Conservation (phyloP, 257 asterid genomes). For the Forsythia suspensa region DNA sequence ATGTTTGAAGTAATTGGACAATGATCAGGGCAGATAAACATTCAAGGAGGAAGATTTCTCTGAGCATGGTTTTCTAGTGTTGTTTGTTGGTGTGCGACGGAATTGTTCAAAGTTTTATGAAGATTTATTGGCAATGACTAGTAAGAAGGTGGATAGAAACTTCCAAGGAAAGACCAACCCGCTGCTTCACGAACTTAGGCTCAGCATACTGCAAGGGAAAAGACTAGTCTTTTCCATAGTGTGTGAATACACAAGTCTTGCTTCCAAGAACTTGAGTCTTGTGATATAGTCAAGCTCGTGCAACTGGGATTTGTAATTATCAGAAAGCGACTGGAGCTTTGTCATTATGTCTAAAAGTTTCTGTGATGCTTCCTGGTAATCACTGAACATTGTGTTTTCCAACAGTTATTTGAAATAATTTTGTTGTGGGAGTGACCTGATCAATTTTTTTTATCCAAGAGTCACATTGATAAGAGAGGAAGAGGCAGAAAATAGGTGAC, state of each 20-base stretch:
- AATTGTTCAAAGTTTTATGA: neutral
- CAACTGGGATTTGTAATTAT: neutral
- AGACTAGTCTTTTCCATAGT: neutral
- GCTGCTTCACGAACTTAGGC: too few relatives aligned
- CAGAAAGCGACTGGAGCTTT: neutral
- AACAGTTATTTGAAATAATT: neutral
- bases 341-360: neutral
- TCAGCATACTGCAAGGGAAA: too few relatives aligned
- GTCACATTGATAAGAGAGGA: too few relatives aligned
- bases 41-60: neutral
- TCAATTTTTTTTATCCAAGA: too few relatives aligned
- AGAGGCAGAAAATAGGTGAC: neutral
- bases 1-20: constrained; percentile 3
- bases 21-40: constrained; percentile 2
- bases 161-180: too few relatives aligned
- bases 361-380: neutral
- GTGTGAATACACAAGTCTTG: neutral
- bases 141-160: neutral
- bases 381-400: neutral
- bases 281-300: too few relatives aligned
- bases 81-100: neutral
- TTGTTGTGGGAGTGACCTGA: too few relatives aligned
- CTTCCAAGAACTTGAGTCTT: neutral
- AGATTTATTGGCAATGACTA: neutral
- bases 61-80: neutral